Conservation (phyloP, 441 rosid genomes). For the Biscutella laevigata region DNA sequence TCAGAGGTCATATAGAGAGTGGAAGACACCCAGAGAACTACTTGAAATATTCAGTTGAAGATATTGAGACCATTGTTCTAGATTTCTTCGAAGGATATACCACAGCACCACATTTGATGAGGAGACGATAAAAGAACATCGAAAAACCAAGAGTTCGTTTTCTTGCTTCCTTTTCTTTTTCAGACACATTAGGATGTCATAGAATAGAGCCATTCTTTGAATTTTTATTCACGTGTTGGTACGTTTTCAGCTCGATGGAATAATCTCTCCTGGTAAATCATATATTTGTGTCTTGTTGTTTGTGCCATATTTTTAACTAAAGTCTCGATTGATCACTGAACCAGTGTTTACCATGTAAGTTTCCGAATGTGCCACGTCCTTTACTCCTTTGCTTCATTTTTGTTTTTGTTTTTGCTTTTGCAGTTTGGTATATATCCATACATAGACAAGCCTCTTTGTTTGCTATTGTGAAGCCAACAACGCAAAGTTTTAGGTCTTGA, state of each 20-base stretch:
- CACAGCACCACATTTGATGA: slow-evolving; percentile 59
- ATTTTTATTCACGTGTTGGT: slow-evolving; percentile 21
- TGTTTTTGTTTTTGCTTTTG: not conserved
- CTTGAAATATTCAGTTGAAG: slow-evolving; percentile 76
- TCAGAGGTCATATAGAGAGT: slow-evolving; percentile 84
- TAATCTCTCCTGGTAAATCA: slow-evolving; percentile 7
- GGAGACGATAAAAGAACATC: slow-evolving; percentile 45
- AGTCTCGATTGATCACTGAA: slow-evolving; percentile 6
- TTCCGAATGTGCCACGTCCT: not conserved
- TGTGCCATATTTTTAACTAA: slow-evolving; percentile 7
- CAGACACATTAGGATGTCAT: slow-evolving; percentile 13
- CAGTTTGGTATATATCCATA: not conserved
- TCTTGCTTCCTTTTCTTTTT: slow-evolving; percentile 9
- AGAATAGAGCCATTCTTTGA: slow-evolving; percentile 57
- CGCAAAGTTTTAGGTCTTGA: no score
- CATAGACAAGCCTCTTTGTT: not conserved
- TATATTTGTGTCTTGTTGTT: slow-evolving; percentile 13
- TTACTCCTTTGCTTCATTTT: not conserved
- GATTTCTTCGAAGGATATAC: slow-evolving; percentile 88
- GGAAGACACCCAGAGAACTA: slow-evolving; percentile 90
- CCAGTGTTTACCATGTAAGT: slow-evolving; percentile 4
- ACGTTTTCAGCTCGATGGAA: slow-evolving; percentile 1
- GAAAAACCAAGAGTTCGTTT: not conserved
- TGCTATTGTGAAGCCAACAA: not conserved
- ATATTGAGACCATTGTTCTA: slow-evolving; percentile 66